Evolutionary conservation across 2,329 filamentous ascomycete species (phyloP).

Genomic region (Fusarium irregulare): DNA sequence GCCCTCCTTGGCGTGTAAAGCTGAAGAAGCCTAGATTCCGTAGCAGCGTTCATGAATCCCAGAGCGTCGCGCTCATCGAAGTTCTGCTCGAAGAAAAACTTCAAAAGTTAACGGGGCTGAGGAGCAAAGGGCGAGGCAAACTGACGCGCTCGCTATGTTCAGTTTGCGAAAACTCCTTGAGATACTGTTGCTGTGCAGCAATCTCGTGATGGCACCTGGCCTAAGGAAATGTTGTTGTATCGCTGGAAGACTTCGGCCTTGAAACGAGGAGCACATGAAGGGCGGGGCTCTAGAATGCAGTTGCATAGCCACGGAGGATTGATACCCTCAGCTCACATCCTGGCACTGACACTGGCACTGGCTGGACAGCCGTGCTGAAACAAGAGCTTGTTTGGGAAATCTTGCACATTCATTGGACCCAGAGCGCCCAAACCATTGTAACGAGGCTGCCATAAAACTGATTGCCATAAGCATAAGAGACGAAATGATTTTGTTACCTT

Average conservation of each 20-base stretch:
- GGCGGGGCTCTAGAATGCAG: not conserved
- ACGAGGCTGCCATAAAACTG: not conserved
- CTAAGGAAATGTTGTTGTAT: not conserved
- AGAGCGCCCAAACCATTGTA: fast-evolving
- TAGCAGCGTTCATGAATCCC: not conserved
- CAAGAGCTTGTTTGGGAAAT: not conserved
- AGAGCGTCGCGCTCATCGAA: not conserved
- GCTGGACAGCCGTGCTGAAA: not conserved
- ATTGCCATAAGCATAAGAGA: not conserved
- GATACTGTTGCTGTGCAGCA: not conserved
- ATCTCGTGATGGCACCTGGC: not conserved
- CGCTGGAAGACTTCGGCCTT: not conserved
- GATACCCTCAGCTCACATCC: not conserved
- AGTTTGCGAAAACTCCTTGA: not conserved
- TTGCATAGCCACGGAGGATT: fast-evolving
- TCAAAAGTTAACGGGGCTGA: fast-evolving
- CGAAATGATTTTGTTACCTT: not conserved
- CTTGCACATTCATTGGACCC: not conserved
- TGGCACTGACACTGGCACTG: not conserved
- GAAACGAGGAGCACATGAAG: not conserved
- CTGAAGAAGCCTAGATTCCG: not conserved
- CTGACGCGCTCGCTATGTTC: fast-evolving
- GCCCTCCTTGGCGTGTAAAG: not conserved
- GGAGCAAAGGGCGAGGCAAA: not conserved
- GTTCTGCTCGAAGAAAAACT: not conserved